Evolutionary conservation across 768 basidiomycete genomes (phyloP).

Genomic region (Amanita jacksonii): DNA sequence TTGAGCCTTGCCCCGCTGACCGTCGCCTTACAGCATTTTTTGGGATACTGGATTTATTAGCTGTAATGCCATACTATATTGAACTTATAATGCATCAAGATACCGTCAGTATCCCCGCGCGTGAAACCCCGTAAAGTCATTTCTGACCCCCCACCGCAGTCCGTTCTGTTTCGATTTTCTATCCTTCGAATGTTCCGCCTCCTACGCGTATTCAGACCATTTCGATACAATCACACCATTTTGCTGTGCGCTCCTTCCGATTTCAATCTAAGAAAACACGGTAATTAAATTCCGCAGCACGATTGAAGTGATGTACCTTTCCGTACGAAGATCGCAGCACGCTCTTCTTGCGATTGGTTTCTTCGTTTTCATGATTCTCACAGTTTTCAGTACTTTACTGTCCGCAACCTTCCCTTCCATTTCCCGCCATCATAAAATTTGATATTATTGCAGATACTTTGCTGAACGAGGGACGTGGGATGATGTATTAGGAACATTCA

Average conservation of each 20-base stretch:
- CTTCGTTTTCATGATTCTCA: constrained; percentile 81
- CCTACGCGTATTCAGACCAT: constrained; percentile 81
- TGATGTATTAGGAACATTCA: constrained; percentile 63
- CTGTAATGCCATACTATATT: constrained; percentile 84
- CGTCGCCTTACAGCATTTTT: constrained; percentile 47
- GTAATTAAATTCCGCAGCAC: constrained; percentile 36
- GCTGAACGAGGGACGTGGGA: constrained; percentile 91
- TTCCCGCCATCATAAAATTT: background rate
- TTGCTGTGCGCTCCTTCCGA: constrained; percentile 47
- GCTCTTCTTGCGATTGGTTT: constrained; percentile 81
- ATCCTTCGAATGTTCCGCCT: constrained; percentile 87
- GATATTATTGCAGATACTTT: constrained; percentile 51
- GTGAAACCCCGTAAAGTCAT: background rate
- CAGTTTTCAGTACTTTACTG: constrained; percentile 83
- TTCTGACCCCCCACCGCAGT: constrained; percentile 29
- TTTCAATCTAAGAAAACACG: background rate
- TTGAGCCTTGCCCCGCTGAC: constrained; percentile 14
- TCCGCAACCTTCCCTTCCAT: constrained; percentile 15
- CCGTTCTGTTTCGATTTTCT: constrained; percentile 82
- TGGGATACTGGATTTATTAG: constrained; percentile 76
- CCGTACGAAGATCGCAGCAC: constrained; percentile 77
- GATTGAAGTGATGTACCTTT: constrained; percentile 89
- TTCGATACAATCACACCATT: constrained; percentile 75
- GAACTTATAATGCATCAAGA: constrained; percentile 80
- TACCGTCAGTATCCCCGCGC: constrained; percentile 38